Evolutionary conservation across 257 asterid species (phyloP).

Genomic region (Solanum virginianum): DNA sequence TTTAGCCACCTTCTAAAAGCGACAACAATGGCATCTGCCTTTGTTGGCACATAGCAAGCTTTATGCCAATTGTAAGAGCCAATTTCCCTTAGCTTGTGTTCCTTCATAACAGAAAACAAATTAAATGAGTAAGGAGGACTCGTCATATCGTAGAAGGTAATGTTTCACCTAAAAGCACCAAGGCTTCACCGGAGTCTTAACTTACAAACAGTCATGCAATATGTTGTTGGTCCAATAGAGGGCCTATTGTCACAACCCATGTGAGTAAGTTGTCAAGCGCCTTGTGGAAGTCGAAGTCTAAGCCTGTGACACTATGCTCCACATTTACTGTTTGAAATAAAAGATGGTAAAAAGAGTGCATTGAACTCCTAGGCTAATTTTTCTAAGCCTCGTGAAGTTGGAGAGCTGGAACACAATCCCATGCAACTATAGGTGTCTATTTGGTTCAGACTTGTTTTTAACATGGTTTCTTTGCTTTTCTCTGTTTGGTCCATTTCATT

Average conservation of each 20-base stretch:
- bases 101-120: slow-evolving; percentile 19
- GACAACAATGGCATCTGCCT: slow-evolving; percentile 46
- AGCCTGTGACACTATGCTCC: not conserved
- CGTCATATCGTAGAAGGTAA: not conserved
- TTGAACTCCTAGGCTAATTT: not conserved
- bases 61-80: slow-evolving; percentile 61
- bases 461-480: not conserved
- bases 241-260: not conserved
- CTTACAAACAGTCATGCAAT: not conserved
- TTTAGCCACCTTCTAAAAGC: slow-evolving; percentile 57
- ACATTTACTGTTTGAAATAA: not conserved
- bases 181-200: not conserved
- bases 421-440: not conserved
- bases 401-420: not conserved
- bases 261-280: too few relatives aligned
- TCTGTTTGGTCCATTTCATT: not conserved
- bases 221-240: not conserved
- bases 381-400: not conserved
- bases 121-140: not conserved
- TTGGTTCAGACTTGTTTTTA: not conserved
- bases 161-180: not conserved
- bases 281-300: too few relatives aligned
- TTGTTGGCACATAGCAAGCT: slow-evolving; percentile 59
- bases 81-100: slow-evolving; percentile 35
- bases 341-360: not conserved